Evolutionary conservation across 2,329 filamentous ascomycete species (phyloP).

Genomic region (Fusarium drepaniforme): DNA sequence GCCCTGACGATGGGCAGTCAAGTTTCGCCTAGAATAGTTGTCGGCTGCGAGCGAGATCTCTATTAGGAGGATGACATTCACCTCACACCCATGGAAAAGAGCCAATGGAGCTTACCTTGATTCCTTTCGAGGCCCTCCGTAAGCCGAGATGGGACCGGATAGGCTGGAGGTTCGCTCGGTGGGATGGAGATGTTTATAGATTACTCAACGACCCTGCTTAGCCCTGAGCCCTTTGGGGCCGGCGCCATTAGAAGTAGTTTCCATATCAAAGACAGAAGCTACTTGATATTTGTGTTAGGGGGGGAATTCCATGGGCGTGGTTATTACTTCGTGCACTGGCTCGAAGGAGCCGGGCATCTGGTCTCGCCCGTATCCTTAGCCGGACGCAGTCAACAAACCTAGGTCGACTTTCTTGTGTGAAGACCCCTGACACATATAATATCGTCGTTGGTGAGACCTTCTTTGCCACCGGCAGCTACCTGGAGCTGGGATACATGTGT

Average conservation of each 20-base stretch:
- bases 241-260: background rate
- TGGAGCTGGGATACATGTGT: background rate
- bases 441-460: background rate
- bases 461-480: background rate
- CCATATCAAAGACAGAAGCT: background rate
- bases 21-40: background rate
- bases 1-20: background rate
- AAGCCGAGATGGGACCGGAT: background rate
- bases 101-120: background rate
- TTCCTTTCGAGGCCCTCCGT: background rate
- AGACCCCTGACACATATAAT: background rate
- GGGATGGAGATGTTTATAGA: no score
- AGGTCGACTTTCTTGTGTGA: no score
- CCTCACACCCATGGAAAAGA: background rate
- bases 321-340: background rate
- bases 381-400: no score
- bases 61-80: background rate
- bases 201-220: no score
- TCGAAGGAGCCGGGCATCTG: no score
- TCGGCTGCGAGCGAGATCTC: no score
- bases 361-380: no score
- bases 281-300: background rate
- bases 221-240: no score
- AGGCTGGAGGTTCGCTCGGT: no score
- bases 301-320: background rate